Percentiles rank a stretch among this genome's conserved stretches.
Conservation (phyloP, 768 basidiomycete species). For the Russula brevipes region DNA sequence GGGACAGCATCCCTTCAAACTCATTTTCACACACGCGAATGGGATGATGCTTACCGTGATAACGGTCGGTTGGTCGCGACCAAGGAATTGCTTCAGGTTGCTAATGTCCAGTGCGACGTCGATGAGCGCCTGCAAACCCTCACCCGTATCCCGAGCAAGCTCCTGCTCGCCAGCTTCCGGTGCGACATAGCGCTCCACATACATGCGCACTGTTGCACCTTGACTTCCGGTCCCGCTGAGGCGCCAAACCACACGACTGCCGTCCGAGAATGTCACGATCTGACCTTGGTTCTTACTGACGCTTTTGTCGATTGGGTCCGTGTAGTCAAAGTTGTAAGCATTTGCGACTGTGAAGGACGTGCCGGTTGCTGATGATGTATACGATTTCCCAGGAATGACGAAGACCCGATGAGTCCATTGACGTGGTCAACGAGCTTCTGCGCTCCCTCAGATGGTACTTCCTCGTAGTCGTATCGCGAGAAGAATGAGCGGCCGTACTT, state of each 20-base stretch:
- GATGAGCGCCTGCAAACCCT: slow-evolving; percentile 91
- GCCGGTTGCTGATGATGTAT: slow-evolving; percentile 61
- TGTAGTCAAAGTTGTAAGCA: slow-evolving; percentile 90
- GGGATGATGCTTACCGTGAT: slow-evolving; percentile 51
- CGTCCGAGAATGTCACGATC: slow-evolving; percentile 86
- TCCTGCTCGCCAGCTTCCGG: slow-evolving; percentile 63
- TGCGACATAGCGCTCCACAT: slow-evolving; percentile 88
- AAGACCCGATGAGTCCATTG: slow-evolving; percentile 60
- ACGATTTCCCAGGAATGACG: slow-evolving; percentile 62
- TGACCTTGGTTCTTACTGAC: slow-evolving; percentile 95
- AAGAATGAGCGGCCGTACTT: slow-evolving; percentile 97
- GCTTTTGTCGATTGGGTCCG: slow-evolving; percentile 94
- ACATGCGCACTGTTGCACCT: slow-evolving; percentile 94
- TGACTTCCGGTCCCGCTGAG: slow-evolving; percentile 94
- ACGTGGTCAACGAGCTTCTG: slow-evolving; percentile 77
- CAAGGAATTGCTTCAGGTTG: slow-evolving; percentile 81
- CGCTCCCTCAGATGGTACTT: slow-evolving; percentile 88
- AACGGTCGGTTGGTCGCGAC: slow-evolving; percentile 88
- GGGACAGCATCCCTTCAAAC: not conserved
- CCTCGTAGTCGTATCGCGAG: slow-evolving; percentile 99
- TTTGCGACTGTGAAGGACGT: slow-evolving; percentile 72
- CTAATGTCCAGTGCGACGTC: slow-evolving; percentile 87
- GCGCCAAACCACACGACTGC: slow-evolving; percentile 91
- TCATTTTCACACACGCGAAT: not conserved
- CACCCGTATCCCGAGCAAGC: slow-evolving; percentile 69